phyloP scores from a whole-genome alignment of 2,329 filamentous ascomycete species.

The Knufia petricola region DNA sequence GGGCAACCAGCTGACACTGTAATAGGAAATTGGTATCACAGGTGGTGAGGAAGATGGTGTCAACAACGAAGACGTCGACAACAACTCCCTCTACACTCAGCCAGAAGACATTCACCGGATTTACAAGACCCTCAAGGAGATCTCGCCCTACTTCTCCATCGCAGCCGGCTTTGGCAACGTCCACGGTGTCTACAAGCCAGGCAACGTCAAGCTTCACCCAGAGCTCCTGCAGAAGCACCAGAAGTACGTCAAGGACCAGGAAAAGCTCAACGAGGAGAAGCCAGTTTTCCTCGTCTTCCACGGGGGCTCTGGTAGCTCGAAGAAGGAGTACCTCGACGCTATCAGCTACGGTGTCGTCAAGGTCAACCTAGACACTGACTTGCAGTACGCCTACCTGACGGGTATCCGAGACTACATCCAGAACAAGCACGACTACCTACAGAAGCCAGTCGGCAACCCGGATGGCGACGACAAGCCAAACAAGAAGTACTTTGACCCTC shows the following conservation, averaged over 20 bases:
- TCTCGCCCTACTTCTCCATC: constrained; percentile 95
- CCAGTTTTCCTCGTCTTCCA: constrained; percentile 99
- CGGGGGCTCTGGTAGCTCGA: constrained; percentile 84
- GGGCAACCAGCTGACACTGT: constrained; percentile 9
- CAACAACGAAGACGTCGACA: constrained; percentile 97
- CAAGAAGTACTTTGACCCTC: constrained; percentile 90
- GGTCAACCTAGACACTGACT: constrained; percentile 97
- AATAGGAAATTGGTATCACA: constrained; percentile 76
- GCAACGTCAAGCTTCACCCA: constrained; percentile 93
- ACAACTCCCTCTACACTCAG: constrained; percentile 94
- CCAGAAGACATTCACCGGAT: constrained; percentile 92
- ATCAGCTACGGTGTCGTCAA: constrained; percentile 94
- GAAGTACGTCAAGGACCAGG: constrained; percentile 75
- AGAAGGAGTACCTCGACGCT: constrained; percentile 81
- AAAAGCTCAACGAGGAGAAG: constrained; percentile 63
- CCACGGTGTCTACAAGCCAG: constrained; percentile 97
- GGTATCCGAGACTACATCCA: constrained; percentile 93
- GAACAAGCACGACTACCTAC: constrained; percentile 90
- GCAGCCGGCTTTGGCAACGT: constrained; percentile 98
- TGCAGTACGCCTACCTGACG: constrained; percentile 86
- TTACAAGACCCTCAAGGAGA: constrained; percentile 71
- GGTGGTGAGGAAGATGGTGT: constrained; percentile 97
- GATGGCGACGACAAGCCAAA: constrained; percentile 96
- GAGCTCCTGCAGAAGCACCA: constrained; percentile 97
- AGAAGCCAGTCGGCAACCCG: constrained; percentile 82